A percentile compares a stretch with the other conserved stretches of the same genome.
These are phyloP conservation scores for Globisporangium ultimum DNA, from an alignment of 352 stramenopile species.

Conservation along the genomic window DNA sequence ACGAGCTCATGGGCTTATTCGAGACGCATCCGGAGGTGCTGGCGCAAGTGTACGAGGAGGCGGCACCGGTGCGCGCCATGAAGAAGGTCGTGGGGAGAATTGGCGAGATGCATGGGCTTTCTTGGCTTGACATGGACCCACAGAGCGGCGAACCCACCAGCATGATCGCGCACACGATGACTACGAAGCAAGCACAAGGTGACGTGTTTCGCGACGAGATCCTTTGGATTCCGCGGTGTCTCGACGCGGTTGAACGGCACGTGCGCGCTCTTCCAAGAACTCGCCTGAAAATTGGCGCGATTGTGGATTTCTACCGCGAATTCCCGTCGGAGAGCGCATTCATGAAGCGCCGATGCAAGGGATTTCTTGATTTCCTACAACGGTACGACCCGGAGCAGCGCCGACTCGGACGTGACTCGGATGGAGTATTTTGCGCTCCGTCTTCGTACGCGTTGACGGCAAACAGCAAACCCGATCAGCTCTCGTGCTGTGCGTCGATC, in stretches of 20 bases:
- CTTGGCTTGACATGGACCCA: constrained; percentile 6
- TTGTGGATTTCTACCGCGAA: constrained; percentile 9
- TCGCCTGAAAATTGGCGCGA: constrained; percentile 1
- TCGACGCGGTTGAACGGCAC: constrained; percentile 4
- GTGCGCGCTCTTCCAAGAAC: neutral
- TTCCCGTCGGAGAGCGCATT: constrained; percentile 12
- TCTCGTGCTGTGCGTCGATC: too few species aligned
- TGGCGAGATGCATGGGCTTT: constrained; percentile 5
- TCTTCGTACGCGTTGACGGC: too few species aligned
- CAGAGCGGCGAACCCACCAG: neutral
- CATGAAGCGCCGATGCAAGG: constrained; percentile 13
- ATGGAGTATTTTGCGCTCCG: neutral
- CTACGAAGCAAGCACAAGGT: neutral
- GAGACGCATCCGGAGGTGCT: neutral
- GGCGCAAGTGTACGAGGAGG: neutral
- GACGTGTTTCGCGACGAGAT: constrained; percentile 4
- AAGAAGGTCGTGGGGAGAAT: constrained; percentile 8
- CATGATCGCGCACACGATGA: constrained; percentile 5
- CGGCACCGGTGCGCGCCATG: neutral
- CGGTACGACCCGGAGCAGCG: constrained; percentile 8
- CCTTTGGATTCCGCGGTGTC: constrained; percentile 3
- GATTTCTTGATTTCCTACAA: constrained; percentile 7
- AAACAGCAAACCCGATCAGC: neutral
- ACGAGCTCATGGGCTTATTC: constrained; percentile 21
- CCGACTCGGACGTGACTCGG: neutral